A percentile compares a stretch with the other conserved stretches of the same genome.
These are phyloP conservation scores for Coemansia sp. DNA, from an alignment of 192 early-diverging fungal genomes.

Conservation along the genomic window DNA sequence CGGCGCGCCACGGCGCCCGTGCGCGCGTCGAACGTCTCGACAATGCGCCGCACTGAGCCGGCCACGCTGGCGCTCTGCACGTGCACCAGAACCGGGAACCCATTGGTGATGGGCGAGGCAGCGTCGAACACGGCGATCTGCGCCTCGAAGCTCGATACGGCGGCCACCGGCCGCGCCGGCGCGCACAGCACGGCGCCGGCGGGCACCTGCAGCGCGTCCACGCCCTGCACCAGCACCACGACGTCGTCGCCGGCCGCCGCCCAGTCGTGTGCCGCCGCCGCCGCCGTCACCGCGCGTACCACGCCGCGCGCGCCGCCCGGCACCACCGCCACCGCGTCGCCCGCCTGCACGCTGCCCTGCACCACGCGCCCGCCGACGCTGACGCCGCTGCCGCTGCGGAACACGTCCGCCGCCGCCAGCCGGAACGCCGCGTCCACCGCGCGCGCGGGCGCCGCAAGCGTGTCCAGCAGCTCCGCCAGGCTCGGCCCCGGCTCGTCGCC, in stretches of 20 bases:
- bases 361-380: conserved; percentile 86
- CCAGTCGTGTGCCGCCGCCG: conserved; percentile 71
- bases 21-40: conserved; percentile 70
- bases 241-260: conserved; percentile 93
- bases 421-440: conserved; percentile 78
- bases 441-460: conserved; percentile 68
- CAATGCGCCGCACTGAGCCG: conserved; percentile 69
- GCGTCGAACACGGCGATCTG: conserved; percentile 95
- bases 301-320: conserved; percentile 73
- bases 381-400: conserved; percentile 77
- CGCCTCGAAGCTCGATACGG: conserved; percentile 71
- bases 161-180: conserved; percentile 63
- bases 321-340: conserved; percentile 74
- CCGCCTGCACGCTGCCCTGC: conserved; percentile 81
- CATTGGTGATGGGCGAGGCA: conserved; percentile 85
- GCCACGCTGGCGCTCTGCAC: conserved; percentile 80
- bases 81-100: conserved; percentile 83
- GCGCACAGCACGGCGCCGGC: conserved; percentile 81
- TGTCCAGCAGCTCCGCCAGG: conserved; percentile 71
- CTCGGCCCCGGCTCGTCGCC: conserved; percentile 55
- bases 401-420: conserved; percentile 82
- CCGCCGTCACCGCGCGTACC: conserved; percentile 76
- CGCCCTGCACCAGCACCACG: conserved; percentile 62
- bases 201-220: conserved; percentile 51
- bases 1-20: conserved; percentile 83